phyloP scores from a whole-genome alignment of 1,284 basidiomycete genomes.

The Macrocybe sp. region DNA sequence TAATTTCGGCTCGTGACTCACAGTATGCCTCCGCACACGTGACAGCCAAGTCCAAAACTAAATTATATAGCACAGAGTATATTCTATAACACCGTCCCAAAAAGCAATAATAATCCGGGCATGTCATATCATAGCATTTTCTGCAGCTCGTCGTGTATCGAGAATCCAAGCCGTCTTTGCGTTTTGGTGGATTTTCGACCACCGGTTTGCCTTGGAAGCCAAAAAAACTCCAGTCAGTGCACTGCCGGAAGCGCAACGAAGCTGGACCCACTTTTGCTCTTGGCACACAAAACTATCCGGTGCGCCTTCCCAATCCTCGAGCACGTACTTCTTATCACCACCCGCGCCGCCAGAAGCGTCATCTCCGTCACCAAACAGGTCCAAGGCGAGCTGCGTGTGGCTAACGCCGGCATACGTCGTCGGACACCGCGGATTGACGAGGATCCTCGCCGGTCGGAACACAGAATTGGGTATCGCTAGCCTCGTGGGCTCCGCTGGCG shows the following conservation, averaged over 20 bases:
- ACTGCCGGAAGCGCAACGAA: conserved; percentile 2
- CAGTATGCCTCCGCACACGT: too few relatives aligned
- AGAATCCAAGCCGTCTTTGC: conserved; percentile 82
- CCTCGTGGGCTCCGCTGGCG: conserved; percentile 31
- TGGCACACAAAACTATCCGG: conserved; percentile 96
- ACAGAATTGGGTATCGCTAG: conserved; percentile 83
- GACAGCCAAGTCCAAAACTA: too few relatives aligned
- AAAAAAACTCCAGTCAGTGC: conserved; percentile 3
- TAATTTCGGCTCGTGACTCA: too few relatives aligned
- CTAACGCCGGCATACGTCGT: conserved; percentile 96
- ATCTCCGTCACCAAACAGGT: conserved; percentile 82
- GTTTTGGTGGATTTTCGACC: conserved; percentile 90
- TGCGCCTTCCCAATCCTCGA: conserved; percentile 92
- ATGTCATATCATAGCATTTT: conserved; percentile 8
- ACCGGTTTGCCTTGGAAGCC: conserved; percentile 62
- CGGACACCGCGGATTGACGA: conserved; percentile 92
- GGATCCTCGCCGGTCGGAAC: conserved; percentile 82
- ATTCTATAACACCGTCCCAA: too few relatives aligned
- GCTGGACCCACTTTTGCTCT: conserved; percentile 69
- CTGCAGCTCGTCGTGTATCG: conserved; percentile 70
- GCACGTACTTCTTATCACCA: conserved; percentile 61
- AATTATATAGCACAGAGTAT: too few relatives aligned
- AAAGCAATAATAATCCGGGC: background rate
- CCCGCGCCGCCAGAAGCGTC: conserved; percentile 35
- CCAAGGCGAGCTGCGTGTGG: conserved; percentile 87